Evolutionary conservation across 2,329 filamentous ascomycete genomes (phyloP).

Genomic region (Epicoccum sorghinum): DNA sequence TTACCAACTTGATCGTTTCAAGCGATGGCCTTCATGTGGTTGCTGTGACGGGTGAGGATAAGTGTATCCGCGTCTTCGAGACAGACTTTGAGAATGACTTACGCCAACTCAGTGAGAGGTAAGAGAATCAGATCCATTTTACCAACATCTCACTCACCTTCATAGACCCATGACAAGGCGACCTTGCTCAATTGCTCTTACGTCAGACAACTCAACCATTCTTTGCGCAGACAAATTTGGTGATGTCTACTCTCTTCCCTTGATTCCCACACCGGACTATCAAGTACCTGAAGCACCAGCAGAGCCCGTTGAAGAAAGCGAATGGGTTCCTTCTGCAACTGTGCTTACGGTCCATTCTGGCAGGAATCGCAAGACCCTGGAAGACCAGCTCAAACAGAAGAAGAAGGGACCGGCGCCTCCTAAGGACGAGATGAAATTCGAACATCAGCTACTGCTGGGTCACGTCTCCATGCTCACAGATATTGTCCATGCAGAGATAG

Average conservation of each 20-base stretch:
- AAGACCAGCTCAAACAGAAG: constrained; percentile 60
- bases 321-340: constrained; percentile 60
- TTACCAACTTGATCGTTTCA: constrained; percentile 72
- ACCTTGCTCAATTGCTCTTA: constrained; percentile 76
- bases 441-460: constrained; percentile 79
- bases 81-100: constrained; percentile 67
- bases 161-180: constrained; percentile 86
- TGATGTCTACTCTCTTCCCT: constrained; percentile 87
- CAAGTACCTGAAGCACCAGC: constrained; percentile 28
- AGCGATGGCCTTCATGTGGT: constrained; percentile 71
- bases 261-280: constrained; percentile 58
- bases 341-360: constrained; percentile 66
- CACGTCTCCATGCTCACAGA: constrained; percentile 96
- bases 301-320: constrained; percentile 37
- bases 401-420: constrained; percentile 51
- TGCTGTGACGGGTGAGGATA: constrained; percentile 88
- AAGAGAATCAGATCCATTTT: constrained; percentile 24
- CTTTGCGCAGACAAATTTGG: constrained; percentile 94
- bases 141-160: constrained; percentile 17
- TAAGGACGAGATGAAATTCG: constrained; percentile 64
- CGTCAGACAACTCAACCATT: constrained; percentile 73
- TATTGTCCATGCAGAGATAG: constrained; percentile 61
- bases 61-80: constrained; percentile 82
- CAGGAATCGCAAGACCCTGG: constrained; percentile 63
- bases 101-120: constrained; percentile 75